phyloP scores from a whole-genome alignment of 441 rosid species.

The Euphorbia celastroides region DNA sequence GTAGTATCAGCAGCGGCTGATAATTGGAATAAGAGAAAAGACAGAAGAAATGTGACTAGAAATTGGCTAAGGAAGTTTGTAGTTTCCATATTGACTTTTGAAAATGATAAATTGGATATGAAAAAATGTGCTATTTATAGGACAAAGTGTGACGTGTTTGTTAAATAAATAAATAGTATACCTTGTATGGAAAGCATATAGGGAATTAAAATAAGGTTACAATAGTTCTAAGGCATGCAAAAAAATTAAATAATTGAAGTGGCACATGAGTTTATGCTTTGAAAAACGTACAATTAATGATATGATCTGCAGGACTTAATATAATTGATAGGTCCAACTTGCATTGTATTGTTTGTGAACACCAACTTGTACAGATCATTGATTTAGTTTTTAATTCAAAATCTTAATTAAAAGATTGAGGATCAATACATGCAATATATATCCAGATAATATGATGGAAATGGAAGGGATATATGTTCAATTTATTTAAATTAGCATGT shows the following conservation, averaged over 20 bases:
- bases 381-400: not conserved
- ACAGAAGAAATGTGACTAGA: slow-evolving; percentile 14
- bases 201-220: not conserved
- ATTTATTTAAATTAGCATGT: no score
- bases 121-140: slow-evolving; percentile 12
- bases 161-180: not conserved
- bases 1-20: slow-evolving; percentile 12
- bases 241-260: not conserved
- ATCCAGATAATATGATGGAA: not conserved
- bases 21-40: slow-evolving; percentile 24
- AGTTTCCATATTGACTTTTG: slow-evolving; percentile 3
- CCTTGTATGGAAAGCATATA: not conserved
- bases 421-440: not conserved
- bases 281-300: not conserved
- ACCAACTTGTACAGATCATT: not conserved
- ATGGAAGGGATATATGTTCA: not conserved
- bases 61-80: not conserved
- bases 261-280: not conserved
- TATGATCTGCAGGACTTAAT: not conserved
- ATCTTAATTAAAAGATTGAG: not conserved
- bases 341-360: not conserved
- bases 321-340: not conserved
- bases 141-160: not conserved
- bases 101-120: not conserved
- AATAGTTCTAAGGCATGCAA: not conserved